A percentile compares a stretch with the other conserved stretches of the same genome.
Evolutionary conservation across 1,284 basidiomycete genomes (phyloP).

Genomic region (Moesziomyces sp.): DNA sequence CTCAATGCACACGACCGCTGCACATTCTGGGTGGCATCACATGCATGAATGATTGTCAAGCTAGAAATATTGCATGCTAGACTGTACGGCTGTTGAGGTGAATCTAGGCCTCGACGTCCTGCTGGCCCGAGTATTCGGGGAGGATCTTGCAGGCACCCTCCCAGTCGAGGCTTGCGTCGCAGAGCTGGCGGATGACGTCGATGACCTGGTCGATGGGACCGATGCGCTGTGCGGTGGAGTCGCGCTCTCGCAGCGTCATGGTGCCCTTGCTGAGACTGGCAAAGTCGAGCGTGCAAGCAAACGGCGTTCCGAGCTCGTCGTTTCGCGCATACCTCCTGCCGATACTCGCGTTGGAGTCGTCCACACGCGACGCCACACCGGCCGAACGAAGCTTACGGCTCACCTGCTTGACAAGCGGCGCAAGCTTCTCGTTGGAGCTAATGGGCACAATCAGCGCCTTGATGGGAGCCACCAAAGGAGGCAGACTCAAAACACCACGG

Average conservation of each 20-base stretch:
- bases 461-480: conserved; percentile 90
- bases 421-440: conserved; percentile 85
- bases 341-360: conserved; percentile 94
- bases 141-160: conserved; percentile 78
- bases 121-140: conserved; percentile 87
- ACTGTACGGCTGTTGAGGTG: too few relatives aligned
- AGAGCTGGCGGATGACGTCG: conserved; percentile 73
- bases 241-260: conserved; percentile 76
- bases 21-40: too few relatives aligned
- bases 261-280: conserved; percentile 77
- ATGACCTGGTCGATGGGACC: conserved; percentile 93
- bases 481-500: conserved; percentile 80
- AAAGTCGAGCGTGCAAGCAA: conserved; percentile 95
- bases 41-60: too few relatives aligned
- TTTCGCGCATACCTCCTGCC: conserved; percentile 97
- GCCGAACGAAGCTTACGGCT: conserved; percentile 85
- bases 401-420: conserved; percentile 85
- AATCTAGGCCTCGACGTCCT: conserved; percentile 69
- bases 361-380: conserved; percentile 90
- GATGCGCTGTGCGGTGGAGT: conserved; percentile 92
- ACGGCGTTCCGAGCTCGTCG: conserved; percentile 98
- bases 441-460: conserved; percentile 97
- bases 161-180: conserved; percentile 74
- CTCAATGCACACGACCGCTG: too few relatives aligned
- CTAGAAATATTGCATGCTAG: too few relatives aligned